phyloP scores from a whole-genome alignment of 305 asterid genomes.

The Caryopteris hybrid region DNA sequence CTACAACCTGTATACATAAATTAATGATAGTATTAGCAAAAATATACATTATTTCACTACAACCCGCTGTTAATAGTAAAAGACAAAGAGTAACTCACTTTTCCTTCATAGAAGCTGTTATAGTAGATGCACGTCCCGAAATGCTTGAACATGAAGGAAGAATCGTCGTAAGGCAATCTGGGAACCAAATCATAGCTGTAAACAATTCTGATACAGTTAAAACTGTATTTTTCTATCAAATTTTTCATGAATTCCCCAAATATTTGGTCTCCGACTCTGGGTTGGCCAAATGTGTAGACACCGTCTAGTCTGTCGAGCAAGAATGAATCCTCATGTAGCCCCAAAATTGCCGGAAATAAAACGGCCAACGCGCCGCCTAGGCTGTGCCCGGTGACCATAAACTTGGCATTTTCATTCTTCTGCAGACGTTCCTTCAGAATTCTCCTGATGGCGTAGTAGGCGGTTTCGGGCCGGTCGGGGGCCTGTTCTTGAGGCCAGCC shows the following conservation, averaged over 20 bases:
- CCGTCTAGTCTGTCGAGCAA: slow-evolving; percentile 42
- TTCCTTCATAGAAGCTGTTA: slow-evolving; percentile 39
- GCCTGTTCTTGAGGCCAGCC: slow-evolving; percentile 41
- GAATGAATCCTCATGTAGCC: slow-evolving; percentile 35
- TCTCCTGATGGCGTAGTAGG: slow-evolving; percentile 45
- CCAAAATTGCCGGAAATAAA: slow-evolving; percentile 40
- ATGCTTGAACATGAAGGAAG: slow-evolving; percentile 45
- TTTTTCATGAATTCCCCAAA: slow-evolving; percentile 35
- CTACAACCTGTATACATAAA: slow-evolving; percentile 15
- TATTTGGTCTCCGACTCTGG: slow-evolving; percentile 46
- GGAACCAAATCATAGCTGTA: slow-evolving; percentile 56
- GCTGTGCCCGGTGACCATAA: slow-evolving; percentile 61
- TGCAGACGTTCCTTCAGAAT: slow-evolving; percentile 21
- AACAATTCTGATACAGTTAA: slow-evolving; percentile 38
- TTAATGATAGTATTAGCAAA: too few relatives aligned
- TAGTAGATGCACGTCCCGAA: slow-evolving; percentile 51
- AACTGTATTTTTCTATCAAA: slow-evolving; percentile 8
- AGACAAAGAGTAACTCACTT: slow-evolving; percentile 27
- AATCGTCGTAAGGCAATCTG: slow-evolving; percentile 53
- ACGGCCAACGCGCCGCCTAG: slow-evolving; percentile 58
- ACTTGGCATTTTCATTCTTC: slow-evolving; percentile 25
- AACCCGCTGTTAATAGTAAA: too few relatives aligned
- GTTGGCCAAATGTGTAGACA: slow-evolving; percentile 61
- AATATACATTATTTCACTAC: too few relatives aligned
- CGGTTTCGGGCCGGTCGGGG: slow-evolving; percentile 15